Conservation (phyloP, 2,329 filamentous ascomycete genomes). For the Peltaster fructicola region DNA sequence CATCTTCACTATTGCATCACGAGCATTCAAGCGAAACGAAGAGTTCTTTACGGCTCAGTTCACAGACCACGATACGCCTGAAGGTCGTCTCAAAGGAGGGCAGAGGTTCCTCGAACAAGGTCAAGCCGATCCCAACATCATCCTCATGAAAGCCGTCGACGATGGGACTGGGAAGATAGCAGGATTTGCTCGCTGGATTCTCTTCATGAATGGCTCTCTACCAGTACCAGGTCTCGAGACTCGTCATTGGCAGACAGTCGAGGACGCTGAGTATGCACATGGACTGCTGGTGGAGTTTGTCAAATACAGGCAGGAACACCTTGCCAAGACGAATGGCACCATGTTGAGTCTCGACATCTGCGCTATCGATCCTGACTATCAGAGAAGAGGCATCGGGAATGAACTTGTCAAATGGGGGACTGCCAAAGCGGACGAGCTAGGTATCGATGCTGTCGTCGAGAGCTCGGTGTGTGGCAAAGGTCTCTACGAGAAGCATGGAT, state of each 20-base stretch:
- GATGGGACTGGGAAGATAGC: constrained; percentile 10
- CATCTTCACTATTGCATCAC: constrained; percentile 14
- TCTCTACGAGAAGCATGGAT: constrained; percentile 17
- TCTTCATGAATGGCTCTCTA: constrained; percentile 10
- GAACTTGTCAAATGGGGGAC: constrained; percentile 15
- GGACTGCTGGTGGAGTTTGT: constrained; percentile 10
- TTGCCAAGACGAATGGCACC: constrained; percentile 11
- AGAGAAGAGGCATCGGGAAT: constrained; percentile 12
- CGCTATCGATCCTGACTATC: constrained; percentile 14
- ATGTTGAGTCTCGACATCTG: constrained; percentile 15
- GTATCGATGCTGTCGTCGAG: constrained; percentile 15
- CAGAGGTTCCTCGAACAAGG: constrained; percentile 10
- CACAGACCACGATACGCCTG: constrained; percentile 11
- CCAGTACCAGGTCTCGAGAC: constrained; percentile 4
- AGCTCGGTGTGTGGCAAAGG: constrained; percentile 13
- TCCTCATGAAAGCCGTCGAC: constrained; percentile 16
- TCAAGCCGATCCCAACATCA: constrained; percentile 9
- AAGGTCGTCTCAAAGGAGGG: constrained; percentile 10
- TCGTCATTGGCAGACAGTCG: constrained; percentile 9
- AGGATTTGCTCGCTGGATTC: constrained; percentile 18
- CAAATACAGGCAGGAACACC: constrained; percentile 8
- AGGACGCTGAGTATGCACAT: constrained; percentile 9
- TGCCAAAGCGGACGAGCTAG: constrained; percentile 13
- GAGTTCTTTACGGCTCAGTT: constrained; percentile 13
- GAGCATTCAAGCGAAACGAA: constrained; percentile 14